phyloP scores from a whole-genome alignment of 768 basidiomycete genomes.

The Mycena vitilis region DNA sequence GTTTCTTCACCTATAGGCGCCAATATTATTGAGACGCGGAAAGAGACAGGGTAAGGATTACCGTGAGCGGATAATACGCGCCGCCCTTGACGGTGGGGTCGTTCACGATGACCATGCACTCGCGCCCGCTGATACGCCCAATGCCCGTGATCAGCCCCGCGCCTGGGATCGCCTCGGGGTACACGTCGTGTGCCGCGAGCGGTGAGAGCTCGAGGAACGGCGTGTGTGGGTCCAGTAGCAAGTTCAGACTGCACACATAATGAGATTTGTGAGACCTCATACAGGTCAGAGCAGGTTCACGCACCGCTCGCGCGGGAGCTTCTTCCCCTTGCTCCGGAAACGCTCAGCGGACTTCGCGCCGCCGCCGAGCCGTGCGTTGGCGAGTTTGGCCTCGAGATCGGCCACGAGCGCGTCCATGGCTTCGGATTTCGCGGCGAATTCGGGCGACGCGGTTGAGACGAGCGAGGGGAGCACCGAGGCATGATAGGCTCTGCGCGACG shows the following conservation, averaged over 20 bases:
- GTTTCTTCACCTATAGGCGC: constrained; percentile 99
- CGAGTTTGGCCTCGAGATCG: constrained; percentile 70
- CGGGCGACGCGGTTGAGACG: constrained; percentile 74
- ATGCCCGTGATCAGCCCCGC: constrained; percentile 93
- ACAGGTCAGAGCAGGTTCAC: constrained; percentile 25
- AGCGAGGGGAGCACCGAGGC: constrained; percentile 79
- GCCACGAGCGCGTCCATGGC: constrained; percentile 78
- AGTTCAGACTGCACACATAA: constrained; percentile 61
- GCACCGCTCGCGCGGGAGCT: constrained; percentile 85
- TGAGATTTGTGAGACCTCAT: neutral
- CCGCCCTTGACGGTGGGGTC: constrained; percentile 95
- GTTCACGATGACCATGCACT: constrained; percentile 93
- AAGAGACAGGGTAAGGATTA: constrained; percentile 40
- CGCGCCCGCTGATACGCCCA: constrained; percentile 80
- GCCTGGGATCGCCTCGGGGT: constrained; percentile 82
- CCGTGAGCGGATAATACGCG: constrained; percentile 90
- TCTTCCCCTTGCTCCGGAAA: constrained; percentile 84
- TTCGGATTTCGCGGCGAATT: constrained; percentile 73
- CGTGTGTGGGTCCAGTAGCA: constrained; percentile 85
- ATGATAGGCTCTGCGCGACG: constrained; percentile 64
- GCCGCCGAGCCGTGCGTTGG: constrained; percentile 75
- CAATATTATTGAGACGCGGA: neutral
- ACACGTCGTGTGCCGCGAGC: constrained; percentile 89
- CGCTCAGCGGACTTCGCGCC: constrained; percentile 79
- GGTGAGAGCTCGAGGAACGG: constrained; percentile 92